phyloP scores from a whole-genome alignment of 192 early-diverging fungal genomes.

The Gryganskiella cystojenkinii region DNA sequence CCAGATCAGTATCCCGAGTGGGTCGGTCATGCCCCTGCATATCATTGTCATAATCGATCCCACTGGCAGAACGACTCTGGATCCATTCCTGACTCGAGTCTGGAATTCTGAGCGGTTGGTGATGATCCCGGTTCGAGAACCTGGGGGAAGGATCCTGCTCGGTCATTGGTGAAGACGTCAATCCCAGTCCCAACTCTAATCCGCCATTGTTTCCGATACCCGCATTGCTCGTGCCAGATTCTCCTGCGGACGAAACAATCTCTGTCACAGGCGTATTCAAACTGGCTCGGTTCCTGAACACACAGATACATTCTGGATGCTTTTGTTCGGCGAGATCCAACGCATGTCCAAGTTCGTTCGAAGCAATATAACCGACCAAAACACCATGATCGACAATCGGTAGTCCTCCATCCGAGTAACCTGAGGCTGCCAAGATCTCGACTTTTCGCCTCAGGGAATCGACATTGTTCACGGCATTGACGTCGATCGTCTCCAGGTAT shows the following conservation, averaged over 20 bases:
- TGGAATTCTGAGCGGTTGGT: background rate
- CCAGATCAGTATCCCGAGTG: background rate
- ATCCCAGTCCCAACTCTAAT: background rate
- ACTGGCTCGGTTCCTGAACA: constrained; percentile 61
- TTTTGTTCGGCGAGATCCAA: constrained; percentile 58
- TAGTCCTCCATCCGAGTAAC: constrained; percentile 81
- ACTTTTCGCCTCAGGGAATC: constrained; percentile 66
- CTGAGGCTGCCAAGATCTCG: constrained; percentile 60
- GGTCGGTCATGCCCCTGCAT: constrained; percentile 34
- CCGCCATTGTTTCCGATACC: background rate
- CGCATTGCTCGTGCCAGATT: constrained; percentile 1
- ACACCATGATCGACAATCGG: constrained; percentile 68
- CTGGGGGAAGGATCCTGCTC: too few relatives aligned
- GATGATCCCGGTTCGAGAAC: background rate
- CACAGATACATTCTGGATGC: constrained; percentile 57
- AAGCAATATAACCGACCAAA: constrained; percentile 85
- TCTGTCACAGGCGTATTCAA: constrained; percentile 54
- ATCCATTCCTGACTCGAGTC: background rate
- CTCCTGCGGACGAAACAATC: constrained; percentile 49
- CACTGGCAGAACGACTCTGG: background rate
- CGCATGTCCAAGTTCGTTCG: constrained; percentile 82
- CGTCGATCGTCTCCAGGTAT: constrained; percentile 73
- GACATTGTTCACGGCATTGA: constrained; percentile 69
- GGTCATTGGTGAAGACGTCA: background rate
- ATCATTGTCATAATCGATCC: constrained; percentile 25